phyloP scores from a whole-genome alignment of 2,329 filamentous ascomycete species.

The Pseudogymnoascus sp. region DNA sequence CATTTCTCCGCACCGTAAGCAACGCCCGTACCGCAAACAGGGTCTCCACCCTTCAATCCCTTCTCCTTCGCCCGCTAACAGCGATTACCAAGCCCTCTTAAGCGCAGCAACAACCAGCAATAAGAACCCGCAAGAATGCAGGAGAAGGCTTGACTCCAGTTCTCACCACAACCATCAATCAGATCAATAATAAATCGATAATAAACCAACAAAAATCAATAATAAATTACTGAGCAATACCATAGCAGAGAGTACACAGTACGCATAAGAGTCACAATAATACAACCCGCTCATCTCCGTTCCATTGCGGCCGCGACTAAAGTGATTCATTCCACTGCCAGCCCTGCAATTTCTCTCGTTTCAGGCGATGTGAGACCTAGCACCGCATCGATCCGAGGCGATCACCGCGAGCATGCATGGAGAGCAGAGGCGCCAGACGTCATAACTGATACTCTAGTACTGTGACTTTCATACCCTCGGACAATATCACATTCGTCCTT shows the following conservation, averaged over 20 bases:
- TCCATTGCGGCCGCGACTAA: not conserved
- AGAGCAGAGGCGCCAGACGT: not conserved
- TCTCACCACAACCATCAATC: not conserved
- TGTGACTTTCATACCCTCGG: not conserved
- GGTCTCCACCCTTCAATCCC: not conserved
- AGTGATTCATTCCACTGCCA: not conserved
- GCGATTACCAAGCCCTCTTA: not conserved
- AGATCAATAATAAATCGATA: not conserved
- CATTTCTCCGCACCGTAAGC: not conserved
- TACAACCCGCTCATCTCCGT: not conserved
- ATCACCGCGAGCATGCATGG: not conserved
- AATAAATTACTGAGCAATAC: not conserved
- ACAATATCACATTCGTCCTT: not conserved
- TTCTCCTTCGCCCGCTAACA: not conserved
- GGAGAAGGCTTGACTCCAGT: not conserved
- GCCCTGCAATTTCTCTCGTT: conserved; percentile 5
- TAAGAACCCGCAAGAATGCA: not conserved
- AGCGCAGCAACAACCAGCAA: not conserved
- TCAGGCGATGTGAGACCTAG: conserved; percentile 4
- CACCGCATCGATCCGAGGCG: not conserved
- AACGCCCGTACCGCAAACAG: not conserved
- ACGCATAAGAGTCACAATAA: not conserved
- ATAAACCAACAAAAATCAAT: not conserved
- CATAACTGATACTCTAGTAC: not conserved
- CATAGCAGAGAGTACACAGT: not conserved